Percentiles rank a stretch among this genome's conserved stretches.
Evolutionary conservation across 345 rosid species (phyloP).

Genomic region (Syzygium oleosum): DNA sequence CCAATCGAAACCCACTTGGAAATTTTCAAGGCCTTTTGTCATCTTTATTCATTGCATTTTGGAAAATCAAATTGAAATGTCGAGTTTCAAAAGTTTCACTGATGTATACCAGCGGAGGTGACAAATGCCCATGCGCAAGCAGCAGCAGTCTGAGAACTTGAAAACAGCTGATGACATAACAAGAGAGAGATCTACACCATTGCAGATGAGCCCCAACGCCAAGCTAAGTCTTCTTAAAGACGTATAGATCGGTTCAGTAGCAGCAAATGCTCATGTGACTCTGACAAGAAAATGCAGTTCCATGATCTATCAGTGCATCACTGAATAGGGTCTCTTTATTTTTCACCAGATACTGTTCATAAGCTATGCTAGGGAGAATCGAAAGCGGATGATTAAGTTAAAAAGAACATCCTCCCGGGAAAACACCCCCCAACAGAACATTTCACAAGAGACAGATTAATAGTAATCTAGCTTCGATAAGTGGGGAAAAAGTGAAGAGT

Average conservation of each 20-base stretch:
- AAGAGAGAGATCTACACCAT: not conserved
- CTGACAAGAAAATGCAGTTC: not conserved
- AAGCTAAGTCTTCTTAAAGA: not conserved
- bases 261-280: not conserved
- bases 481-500: not conserved
- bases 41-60: not conserved
- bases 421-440: not conserved
- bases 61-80: not conserved
- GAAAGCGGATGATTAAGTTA: not conserved
- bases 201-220: too few species aligned
- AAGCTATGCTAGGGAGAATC: not conserved
- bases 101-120: conserved; percentile 8
- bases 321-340: not conserved
- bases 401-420: not conserved
- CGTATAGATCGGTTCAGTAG: not conserved
- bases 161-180: not conserved
- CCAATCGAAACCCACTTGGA: not conserved
- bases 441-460: not conserved
- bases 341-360: not conserved
- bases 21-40: not conserved
- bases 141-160: not conserved
- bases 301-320: not conserved
- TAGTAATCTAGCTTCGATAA: not conserved
- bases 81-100: not conserved
- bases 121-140: not conserved